phyloP scores from a whole-genome alignment of 2,329 filamentous ascomycete genomes.

The Apiospora koreana region DNA sequence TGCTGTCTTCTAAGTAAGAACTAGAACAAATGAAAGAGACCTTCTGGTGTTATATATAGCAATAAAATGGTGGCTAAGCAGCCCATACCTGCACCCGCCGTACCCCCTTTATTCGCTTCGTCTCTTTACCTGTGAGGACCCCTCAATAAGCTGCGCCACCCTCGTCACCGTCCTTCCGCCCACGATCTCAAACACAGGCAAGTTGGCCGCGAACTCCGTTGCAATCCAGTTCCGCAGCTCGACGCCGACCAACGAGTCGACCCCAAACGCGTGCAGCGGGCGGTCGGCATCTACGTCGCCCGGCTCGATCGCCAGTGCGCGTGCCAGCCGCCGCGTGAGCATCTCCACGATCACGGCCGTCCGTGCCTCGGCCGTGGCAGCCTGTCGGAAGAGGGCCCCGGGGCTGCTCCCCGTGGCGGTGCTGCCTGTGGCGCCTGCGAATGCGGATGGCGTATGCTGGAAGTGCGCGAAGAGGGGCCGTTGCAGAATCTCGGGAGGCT shows the following conservation, averaged over 20 bases:
- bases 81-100: too few species aligned
- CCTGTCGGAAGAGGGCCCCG: background rate
- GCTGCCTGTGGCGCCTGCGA: background rate
- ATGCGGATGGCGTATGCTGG: background rate
- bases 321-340: background rate
- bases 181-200: conserved; percentile 17
- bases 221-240: conserved; percentile 16
- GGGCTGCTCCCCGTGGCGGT: background rate
- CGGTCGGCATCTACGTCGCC: background rate
- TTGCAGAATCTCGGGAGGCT: background rate
- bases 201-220: conserved; percentile 11
- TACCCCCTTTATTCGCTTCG: too few species aligned
- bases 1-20: too few species aligned
- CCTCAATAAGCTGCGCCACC: background rate
- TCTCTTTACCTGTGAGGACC: background rate
- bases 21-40: too few species aligned
- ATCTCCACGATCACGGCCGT: background rate
- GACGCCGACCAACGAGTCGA: conserved; percentile 12
- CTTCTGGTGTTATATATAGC: too few species aligned
- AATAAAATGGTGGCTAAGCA: too few species aligned
- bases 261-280: background rate
- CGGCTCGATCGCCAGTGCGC: background rate
- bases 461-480: conserved; percentile 10
- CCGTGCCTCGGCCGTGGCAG: background rate
- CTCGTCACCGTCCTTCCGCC: background rate